Evolutionary conservation across 768 basidiomycete genomes (phyloP), one percentile per base, ranked within the genome.

Genomic region (Podaxis rugospora): DNA sequence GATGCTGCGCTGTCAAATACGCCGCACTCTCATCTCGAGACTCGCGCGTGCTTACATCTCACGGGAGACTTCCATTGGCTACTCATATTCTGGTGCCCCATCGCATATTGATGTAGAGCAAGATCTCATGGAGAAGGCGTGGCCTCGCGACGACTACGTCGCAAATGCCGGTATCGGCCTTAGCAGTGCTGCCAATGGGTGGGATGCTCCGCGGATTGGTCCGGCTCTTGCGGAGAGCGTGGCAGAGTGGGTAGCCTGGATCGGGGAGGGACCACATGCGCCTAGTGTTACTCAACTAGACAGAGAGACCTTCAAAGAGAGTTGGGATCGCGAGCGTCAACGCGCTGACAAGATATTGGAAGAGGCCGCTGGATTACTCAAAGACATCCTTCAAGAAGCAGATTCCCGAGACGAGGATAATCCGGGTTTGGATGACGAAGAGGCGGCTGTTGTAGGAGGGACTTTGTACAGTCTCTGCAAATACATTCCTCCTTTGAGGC

Each of bases 311-410:
- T 36, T 47, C 35, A 54, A 68, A 70, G 46, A 66, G 59, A 59
- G 63, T 25, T 46, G 63, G 39, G 69, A 72, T 42, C 75, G 77
- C 36, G 78, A 76, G 63, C 59, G 59, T 40, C 27, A 42, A 6
- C 35, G 51, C 3, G 59, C 25, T 21, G 86, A 87, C 63, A 80
- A 76, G 55, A 78, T 92, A 49, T 66, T 93, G 59, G 83, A 86
- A 49, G 91, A 93, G 70, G 83, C 83, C 4, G 84, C 88, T 1
- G 84, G 86, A 0, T 80, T 88, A 5, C 66, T 89, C 62, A 87
- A 85, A 68, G 91, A 92, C 63, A 79, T 90, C 4, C 79, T 90
- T 13, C 86, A 89, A 65, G 89, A 90, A 64, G 78, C 88, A 51
- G 89, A 91, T 63, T 80, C 83, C 21, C 76, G 83, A 58, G 86